Evolutionary conservation across 2,329 filamentous ascomycete genomes (phyloP), one percentile per base, ranked within the genome.

Genomic region (Xylaria sp.): DNA sequence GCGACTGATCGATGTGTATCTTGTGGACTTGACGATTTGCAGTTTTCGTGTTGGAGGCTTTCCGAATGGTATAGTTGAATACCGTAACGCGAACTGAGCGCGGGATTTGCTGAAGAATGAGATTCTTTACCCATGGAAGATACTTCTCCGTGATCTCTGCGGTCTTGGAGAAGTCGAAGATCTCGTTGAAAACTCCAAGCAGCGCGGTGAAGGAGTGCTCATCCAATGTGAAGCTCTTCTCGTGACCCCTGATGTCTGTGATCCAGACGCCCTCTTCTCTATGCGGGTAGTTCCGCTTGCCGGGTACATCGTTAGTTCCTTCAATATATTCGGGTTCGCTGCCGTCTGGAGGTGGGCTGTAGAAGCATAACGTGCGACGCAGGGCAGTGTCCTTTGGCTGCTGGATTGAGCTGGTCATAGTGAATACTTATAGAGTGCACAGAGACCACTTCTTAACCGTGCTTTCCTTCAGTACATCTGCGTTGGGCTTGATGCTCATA

Each of bases 1-100:
- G 64, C 18, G 64, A 66, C 33, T 66, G 64, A 20, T 66, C 64
- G 48, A 66, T 49, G 20, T 66, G 57, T 8, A 66, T 49, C 48
- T 66, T 66, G 56, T 66, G 33, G 13, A 66, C 57, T 49, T 66
- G 64, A 3, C 57, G 51, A 7, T 5, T 10, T 1, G 57, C 15
- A 13, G 57, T 66, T 36, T 66, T 66, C n/a, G 25, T 15, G 1
- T 6, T 13, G 5, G 64, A 66, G 12, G 57, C 57, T 25, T 61
- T 66, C n/a, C 64, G 36, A 39, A 56, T 7, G 1, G n/a, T 25
- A 7, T 56, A 66, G 57, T 66, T 51, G 23, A 66, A 66, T 28
- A 31, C 13, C 6, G 20, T 56, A 13, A 49, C 57, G 23, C 41
- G n/a, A 4, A 18, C 15, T 46, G 41, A 18, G 41, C 18, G 41